phyloP scores from a whole-genome alignment of 352 stramenopile genomes.

The Phytopythium boreale region DNA sequence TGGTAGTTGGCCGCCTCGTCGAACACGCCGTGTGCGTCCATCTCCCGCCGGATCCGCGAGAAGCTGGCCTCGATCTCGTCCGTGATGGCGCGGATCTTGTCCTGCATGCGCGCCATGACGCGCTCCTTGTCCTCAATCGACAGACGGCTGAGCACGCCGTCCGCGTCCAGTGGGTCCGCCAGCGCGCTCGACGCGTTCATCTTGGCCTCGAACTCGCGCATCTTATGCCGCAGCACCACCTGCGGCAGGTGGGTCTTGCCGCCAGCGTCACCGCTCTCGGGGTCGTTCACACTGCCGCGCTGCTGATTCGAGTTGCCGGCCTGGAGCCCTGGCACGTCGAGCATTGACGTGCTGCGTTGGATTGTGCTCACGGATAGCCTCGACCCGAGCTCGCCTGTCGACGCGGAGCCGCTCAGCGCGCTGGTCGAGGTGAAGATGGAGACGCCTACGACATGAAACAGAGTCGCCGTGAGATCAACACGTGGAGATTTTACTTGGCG shows the following conservation, averaged over 20 bases:
- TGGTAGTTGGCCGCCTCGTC: slow-evolving; percentile 55
- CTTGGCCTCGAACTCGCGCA: slow-evolving; percentile 75
- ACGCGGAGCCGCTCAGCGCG: neutral
- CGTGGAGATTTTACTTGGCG: neutral
- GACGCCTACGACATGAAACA: slow-evolving; percentile 20
- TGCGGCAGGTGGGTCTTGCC: slow-evolving; percentile 60
- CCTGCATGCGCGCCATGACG: slow-evolving; percentile 71
- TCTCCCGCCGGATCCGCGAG: slow-evolving; percentile 34
- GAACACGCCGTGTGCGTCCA: slow-evolving; percentile 70
- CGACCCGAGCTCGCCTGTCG: neutral
- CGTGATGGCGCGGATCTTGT: slow-evolving; percentile 62
- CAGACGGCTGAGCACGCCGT: slow-evolving; percentile 33
- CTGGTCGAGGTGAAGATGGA: slow-evolving; percentile 45
- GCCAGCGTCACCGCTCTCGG: neutral
- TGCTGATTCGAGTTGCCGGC: neutral
- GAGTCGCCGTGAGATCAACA: neutral
- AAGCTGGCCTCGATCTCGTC: slow-evolving; percentile 57
- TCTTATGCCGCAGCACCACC: slow-evolving; percentile 74
- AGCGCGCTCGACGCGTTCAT: slow-evolving; percentile 39
- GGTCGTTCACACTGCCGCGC: neutral
- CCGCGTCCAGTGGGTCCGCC: slow-evolving; percentile 44
- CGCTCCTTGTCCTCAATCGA: slow-evolving; percentile 67
- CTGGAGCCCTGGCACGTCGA: neutral
- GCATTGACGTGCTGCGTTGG: slow-evolving; percentile 1
- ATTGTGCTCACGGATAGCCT: neutral